phyloP scores from a whole-genome alignment of 768 basidiomycete species.

The Collybia mongolica region DNA sequence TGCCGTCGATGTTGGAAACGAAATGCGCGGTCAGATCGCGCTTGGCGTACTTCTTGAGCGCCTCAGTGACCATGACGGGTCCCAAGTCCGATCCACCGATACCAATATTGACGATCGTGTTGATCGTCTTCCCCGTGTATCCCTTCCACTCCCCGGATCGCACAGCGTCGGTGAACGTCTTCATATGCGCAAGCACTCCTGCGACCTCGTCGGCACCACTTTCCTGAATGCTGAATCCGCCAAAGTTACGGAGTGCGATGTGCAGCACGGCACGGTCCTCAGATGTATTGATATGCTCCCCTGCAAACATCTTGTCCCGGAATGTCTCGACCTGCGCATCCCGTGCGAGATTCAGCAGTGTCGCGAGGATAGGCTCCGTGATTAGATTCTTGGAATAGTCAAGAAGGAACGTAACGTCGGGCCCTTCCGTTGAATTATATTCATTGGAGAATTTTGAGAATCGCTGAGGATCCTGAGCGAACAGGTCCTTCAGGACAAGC shows the following conservation, averaged over 20 bases:
- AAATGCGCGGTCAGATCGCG: slow-evolving; percentile 86
- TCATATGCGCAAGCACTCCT: slow-evolving; percentile 87
- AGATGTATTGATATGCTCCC: slow-evolving; percentile 97
- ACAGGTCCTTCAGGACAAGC: slow-evolving; percentile 90
- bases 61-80: slow-evolving; percentile 99
- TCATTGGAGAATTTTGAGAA: slow-evolving; percentile 83
- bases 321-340: slow-evolving; percentile 85
- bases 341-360: slow-evolving; percentile 75
- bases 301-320: slow-evolving; percentile 92
- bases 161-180: slow-evolving; percentile 82
- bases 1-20: slow-evolving; percentile 98
- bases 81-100: slow-evolving; percentile 98
- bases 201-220: slow-evolving; percentile 79
- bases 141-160: slow-evolving; percentile 92
- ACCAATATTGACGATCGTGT: slow-evolving; percentile 96
- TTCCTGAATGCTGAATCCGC: slow-evolving; percentile 78
- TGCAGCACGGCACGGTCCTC: slow-evolving; percentile 98
- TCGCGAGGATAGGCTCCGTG: slow-evolving; percentile 77
- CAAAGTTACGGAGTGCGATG: slow-evolving; percentile 82
- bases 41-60: slow-evolving; percentile 90
- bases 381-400: slow-evolving; percentile 98
- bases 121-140: slow-evolving; percentile 94
- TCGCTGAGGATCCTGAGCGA: slow-evolving; percentile 82
- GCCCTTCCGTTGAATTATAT: slow-evolving; percentile 66
- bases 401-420: slow-evolving; percentile 79